Base-by-base conservation (phyloP, 2,329 filamentous ascomycete genomes). In the Nothophaeocryptopus gaeumannii region DNA sequence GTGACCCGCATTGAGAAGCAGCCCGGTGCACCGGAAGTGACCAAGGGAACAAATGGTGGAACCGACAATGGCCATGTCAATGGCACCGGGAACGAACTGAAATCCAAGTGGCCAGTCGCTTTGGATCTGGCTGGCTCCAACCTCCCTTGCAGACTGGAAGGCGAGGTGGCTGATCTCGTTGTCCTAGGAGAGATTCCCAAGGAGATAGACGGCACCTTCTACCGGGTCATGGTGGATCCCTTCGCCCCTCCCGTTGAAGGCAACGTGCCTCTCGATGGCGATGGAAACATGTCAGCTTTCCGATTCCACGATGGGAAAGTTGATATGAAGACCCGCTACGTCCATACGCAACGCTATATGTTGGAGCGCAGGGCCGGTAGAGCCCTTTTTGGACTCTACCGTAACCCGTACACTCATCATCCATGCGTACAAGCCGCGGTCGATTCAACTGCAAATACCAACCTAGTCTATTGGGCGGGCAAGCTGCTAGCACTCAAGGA, bases 381-480 rank as follows among this genome's bases (percentile, higher is more conserved):
- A 32, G 62, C 66, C 1, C 61, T 83, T 11, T 80, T 83, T 45
- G 80, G 80, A 0, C 70, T 74, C 36, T 83, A 83, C 54, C 70
- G 80, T 13, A 83, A 83, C 58, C 77, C 77, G 0, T 80, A 72
- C 54, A 81, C 78, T 7, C 78, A 81, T 52, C 56, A 59, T 46
- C 53, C 53, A 36, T 58, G 55, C 37, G 57, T 59, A 2, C 42
- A 55, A 38, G 58, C 55, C 29, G 58, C 58, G 5, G 78, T 82
- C 35, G 68, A 79, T 15, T 82, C 78, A 0, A 78, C 78, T 0
- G 73, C 76, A 2, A 83, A 84, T 55, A 83, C 80, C 1, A 83
- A 84, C 49, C 68, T 83, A n/a, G 69, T 78, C 1, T 80, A 77
- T 58, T 83, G 78, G 75, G 68, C 78, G 7, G 79, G 79, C 0